Evolutionary conservation across 352 stramenopile genomes (phyloP), one percentile per base, ranked within the genome.

Genomic region (Phytopythium oedochilum): DNA sequence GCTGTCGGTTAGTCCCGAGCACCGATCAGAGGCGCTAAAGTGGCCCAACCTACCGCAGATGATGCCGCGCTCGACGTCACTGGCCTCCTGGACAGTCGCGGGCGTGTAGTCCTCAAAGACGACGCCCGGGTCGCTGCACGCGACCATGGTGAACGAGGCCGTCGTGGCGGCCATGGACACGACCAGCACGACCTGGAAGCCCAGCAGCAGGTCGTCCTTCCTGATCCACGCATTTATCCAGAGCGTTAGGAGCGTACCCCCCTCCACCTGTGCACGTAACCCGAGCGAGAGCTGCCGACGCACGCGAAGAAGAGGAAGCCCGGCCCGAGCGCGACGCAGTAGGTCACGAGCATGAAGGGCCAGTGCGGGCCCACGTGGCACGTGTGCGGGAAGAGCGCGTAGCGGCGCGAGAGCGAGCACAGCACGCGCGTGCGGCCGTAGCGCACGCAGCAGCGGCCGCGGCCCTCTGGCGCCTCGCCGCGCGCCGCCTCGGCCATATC

Each of bases 281-380:
- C 20, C 23, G 4, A n/a, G 17, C 15, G 36, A 28, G 25, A 31
- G 51, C 15, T 25, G 17, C 44, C 6, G 7, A n/a, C 68, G 34
- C 66, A 71, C 54, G 71, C 50, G 22, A 89, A 70, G 28, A 88
- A 72, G 34, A 91, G 56, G 25, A 86, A 64, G 15, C 68, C 61
- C 5, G 81, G 81, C 0, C 59, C 78, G 29, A 93, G 51, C 4
- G 78, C 66, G 43, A 93, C 61, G 32, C 64, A 76, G 66, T 91
- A 93, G 2, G 81, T 93, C 29, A 90, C 59, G 45, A 91, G 50
- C 78, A 91, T 90, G 59, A 66, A 91, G 20, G 55, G 62, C 73
- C 75, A 88, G 55, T 93, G 71, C 14, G 83, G 83, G 0, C 83
- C 83, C 38, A 93, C 60, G 57, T 90, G 81, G 42, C 68, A 80